Evolutionary conservation across 2,329 filamentous ascomycete species (phyloP).

Genomic region (Hymenoscyphus fraxineus): DNA sequence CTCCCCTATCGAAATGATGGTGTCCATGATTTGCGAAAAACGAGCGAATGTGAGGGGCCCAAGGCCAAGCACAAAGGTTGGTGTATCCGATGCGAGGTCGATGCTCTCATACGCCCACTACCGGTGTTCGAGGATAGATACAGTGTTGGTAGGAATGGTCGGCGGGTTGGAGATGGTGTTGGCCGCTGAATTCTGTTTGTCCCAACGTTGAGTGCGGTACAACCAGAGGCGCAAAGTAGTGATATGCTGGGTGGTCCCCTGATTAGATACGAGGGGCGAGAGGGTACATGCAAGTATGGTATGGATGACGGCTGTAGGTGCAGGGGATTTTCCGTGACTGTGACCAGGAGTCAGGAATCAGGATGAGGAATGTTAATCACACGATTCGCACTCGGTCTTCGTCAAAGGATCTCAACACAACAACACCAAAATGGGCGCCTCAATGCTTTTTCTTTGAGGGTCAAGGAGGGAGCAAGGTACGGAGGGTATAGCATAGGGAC

Average conservation of each 20-base stretch:
- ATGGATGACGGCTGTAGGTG: not conserved
- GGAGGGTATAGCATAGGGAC: not conserved
- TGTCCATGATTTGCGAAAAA: slow-evolving; percentile 25
- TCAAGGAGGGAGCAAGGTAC: not conserved
- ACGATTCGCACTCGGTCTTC: not conserved
- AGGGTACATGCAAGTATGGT: not conserved
- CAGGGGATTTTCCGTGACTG: not conserved
- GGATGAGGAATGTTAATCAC: slow-evolving; percentile 3
- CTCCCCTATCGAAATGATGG: slow-evolving; percentile 13
- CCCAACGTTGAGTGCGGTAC: not conserved
- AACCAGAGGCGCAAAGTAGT: slow-evolving; percentile 1
- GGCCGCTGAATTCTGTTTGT: not conserved
- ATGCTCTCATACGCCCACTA: not conserved
- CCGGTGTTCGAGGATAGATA: not conserved
- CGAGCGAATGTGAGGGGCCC: slow-evolving; percentile 33
- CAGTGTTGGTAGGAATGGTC: slow-evolving; percentile 2
- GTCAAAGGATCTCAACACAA: not conserved
- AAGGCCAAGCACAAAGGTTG: slow-evolving; percentile 24
- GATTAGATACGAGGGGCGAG: slow-evolving; percentile 21
- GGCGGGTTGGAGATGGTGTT: not conserved
- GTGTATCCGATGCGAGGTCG: slow-evolving; percentile 2
- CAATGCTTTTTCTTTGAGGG: not conserved
- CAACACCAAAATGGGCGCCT: not conserved
- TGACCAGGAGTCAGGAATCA: not conserved
- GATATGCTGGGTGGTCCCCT: slow-evolving; percentile 15